Percentiles rank a stretch among this genome's conserved stretches.
Conservation (phyloP, 1,284 basidiomycete species). For the Athelia sp. region DNA sequence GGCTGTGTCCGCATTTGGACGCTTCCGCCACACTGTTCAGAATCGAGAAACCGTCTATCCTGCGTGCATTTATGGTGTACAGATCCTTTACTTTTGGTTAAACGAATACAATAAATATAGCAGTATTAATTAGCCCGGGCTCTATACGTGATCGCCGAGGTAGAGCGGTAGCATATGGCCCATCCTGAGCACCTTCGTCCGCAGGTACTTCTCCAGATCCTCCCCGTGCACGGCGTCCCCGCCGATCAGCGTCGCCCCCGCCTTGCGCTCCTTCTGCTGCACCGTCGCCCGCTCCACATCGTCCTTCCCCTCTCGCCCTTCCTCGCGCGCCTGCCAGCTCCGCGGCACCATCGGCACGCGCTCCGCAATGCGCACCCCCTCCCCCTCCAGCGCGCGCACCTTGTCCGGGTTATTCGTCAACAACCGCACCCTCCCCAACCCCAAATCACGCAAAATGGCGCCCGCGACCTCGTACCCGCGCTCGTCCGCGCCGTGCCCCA, state of each 20-base stretch:
- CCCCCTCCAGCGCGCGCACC: constrained; percentile 80
- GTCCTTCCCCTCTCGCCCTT: constrained; percentile 16
- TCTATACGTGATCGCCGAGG: constrained; percentile 26
- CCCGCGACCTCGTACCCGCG: constrained; percentile 89
- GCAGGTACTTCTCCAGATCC: constrained; percentile 92
- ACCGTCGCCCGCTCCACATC: constrained; percentile 14
- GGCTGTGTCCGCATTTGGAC: no score
- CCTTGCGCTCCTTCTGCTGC: constrained; percentile 32
- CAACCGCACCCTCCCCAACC: constrained; percentile 76
- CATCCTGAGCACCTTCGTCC: constrained; percentile 96
- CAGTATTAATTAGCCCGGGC: no score
- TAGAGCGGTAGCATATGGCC: constrained; percentile 84
- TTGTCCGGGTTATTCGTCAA: constrained; percentile 99
- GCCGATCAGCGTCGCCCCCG: constrained; percentile 83
- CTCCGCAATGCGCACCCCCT: constrained; percentile 80
- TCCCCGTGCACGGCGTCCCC: constrained; percentile 76
- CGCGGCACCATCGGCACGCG: constrained; percentile 93
- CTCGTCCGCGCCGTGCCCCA: constrained; percentile 94
- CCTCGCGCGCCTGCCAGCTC: constrained; percentile 65
- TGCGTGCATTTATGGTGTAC: no score
- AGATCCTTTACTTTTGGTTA: no score
- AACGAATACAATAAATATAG: no score
- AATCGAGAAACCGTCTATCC: no score
- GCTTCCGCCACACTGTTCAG: no score
- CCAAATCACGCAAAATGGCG: constrained; percentile 87